phyloP scores from a whole-genome alignment of 2,329 filamentous ascomycete species.

The Fusarium nurragi region DNA sequence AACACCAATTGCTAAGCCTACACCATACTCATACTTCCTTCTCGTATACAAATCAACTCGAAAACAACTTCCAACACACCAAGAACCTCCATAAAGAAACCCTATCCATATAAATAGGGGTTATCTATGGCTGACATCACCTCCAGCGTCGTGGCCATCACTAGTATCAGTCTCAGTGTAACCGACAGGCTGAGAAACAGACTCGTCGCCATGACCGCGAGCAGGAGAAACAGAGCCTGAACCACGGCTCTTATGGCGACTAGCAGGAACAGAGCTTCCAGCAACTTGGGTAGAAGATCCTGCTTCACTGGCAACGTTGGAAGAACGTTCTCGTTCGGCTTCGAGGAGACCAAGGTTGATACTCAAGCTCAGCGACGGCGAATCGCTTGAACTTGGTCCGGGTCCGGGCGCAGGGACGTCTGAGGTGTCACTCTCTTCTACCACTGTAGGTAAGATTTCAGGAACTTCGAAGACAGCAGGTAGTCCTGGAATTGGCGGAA shows the following conservation, averaged over 20 bases:
- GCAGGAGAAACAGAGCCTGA: neutral
- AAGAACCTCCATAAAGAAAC: neutral
- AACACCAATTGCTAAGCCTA: no score
- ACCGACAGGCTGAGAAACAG: neutral
- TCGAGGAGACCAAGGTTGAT: neutral
- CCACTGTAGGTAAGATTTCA: neutral
- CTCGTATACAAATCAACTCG: neutral
- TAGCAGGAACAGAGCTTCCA: neutral
- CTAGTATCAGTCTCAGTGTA: neutral
- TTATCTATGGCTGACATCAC: neutral
- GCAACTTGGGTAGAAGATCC: neutral
- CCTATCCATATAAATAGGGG: neutral
- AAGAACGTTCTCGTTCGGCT: neutral
- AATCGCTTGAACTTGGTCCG: neutral
- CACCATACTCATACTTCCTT: no score
- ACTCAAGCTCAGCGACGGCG: neutral
- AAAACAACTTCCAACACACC: neutral
- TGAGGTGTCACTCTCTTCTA: no score
- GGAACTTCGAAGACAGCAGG: conserved; percentile 5
- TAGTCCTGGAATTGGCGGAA: neutral
- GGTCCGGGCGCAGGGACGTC: neutral
- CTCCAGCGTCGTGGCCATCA: neutral
- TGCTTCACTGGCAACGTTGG: neutral
- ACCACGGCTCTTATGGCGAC: neutral
- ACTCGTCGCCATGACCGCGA: neutral